Conservation (phyloP, 163 green algal species). For the Chloromonas sp. region DNA sequence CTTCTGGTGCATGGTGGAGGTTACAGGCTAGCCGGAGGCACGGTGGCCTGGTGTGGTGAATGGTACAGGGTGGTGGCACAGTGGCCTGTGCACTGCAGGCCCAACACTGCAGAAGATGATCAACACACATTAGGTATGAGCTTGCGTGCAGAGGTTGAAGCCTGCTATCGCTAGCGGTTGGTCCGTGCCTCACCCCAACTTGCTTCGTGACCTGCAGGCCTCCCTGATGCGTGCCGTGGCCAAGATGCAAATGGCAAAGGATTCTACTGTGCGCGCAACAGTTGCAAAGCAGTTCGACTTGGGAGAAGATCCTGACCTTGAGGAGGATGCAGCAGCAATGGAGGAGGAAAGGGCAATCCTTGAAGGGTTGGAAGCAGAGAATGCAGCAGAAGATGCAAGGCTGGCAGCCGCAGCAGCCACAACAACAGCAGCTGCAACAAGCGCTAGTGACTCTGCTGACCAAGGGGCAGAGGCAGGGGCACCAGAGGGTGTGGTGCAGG, state of each 20-base stretch:
- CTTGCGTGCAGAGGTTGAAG: too few relatives aligned
- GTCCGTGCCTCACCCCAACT: too few relatives aligned
- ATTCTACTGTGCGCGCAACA: conserved; percentile 8
- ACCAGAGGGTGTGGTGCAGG: too few relatives aligned
- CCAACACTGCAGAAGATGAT: not conserved
- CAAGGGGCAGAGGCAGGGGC: too few relatives aligned
- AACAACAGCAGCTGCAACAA: not conserved
- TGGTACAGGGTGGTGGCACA: too few relatives aligned
- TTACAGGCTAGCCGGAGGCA: too few relatives aligned
- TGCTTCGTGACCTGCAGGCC: conserved; percentile 61
- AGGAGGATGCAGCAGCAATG: conserved; percentile 10
- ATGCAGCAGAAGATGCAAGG: not conserved
- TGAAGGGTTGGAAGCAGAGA: not conserved
- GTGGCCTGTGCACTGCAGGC: not conserved
- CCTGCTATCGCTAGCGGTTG: too few relatives aligned
- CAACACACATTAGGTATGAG: too few relatives aligned
- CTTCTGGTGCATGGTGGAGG: too few relatives aligned
- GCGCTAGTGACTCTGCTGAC: too few relatives aligned
- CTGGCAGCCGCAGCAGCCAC: not conserved
- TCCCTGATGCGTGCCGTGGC: conserved; percentile 76
- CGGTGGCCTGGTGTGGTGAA: too few relatives aligned
- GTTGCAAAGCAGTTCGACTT: conserved; percentile 22
- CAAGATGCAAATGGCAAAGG: conserved; percentile 39
- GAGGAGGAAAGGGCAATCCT: not conserved
- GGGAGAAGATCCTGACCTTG: conserved; percentile 12